Evolutionary conservation across 139 green algal species (phyloP).

Genomic region (Coccomyxa sp.): DNA sequence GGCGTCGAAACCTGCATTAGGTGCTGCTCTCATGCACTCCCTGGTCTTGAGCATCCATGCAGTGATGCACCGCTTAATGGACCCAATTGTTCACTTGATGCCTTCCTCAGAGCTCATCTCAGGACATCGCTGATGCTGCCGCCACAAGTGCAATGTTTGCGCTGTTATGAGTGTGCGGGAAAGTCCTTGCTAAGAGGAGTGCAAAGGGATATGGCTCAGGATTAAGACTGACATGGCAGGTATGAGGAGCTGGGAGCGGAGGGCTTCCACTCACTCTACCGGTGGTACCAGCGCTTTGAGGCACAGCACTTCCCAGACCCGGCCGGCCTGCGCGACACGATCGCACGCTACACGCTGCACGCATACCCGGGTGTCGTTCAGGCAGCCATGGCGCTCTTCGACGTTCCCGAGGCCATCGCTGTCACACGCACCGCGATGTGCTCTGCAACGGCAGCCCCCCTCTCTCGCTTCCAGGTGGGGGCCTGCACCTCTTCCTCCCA

Average conservation of each 20-base stretch:
- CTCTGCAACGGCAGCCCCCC: conserved; percentile 23
- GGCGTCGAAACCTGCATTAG: conserved; percentile 73
- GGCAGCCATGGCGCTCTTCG: conserved; percentile 70
- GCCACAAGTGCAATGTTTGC: no score
- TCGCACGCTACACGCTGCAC: conserved; percentile 51
- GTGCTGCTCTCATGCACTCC: conserved; percentile 23
- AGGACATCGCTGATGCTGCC: neutral
- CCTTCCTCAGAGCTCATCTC: neutral
- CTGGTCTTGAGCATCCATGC: neutral
- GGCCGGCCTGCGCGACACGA: conserved; percentile 45
- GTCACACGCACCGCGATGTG: conserved; percentile 67
- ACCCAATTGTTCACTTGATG: neutral
- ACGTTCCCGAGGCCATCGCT: conserved; percentile 77
- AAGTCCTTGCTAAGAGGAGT: neutral
- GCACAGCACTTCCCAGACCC: conserved; percentile 80
- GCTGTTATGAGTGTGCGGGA: no score
- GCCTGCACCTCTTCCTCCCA: neutral
- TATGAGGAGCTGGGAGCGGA: conserved; percentile 64
- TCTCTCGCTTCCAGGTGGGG: conserved; percentile 60
- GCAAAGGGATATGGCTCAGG: neutral
- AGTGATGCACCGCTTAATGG: neutral
- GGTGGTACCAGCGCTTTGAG: conserved; percentile 78
- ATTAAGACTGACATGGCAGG: conserved; percentile 7
- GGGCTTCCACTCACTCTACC: conserved; percentile 65
- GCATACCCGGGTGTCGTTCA: conserved; percentile 73